phyloP scores from a whole-genome alignment of 495 filamentous ascomycete genomes.

The Corynascus novoguineensis region DNA sequence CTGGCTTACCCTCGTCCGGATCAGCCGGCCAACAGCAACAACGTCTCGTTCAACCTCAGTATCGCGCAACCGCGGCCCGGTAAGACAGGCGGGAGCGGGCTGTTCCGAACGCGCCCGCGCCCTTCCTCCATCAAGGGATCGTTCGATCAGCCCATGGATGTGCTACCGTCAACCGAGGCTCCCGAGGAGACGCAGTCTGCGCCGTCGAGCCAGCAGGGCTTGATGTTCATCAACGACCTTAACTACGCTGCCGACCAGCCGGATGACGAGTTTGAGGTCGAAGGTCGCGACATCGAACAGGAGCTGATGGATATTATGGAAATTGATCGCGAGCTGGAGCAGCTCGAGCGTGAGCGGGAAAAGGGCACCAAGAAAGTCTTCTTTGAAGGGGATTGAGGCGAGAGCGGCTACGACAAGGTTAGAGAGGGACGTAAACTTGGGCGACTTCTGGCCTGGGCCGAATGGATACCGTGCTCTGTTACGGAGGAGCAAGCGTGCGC shows the following conservation, averaged over 20 bases:
- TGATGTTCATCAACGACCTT: slow-evolving; percentile 42
- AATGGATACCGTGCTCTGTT: no score
- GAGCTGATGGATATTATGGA: slow-evolving; percentile 52
- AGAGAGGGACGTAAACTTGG: not conserved
- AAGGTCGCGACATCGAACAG: slow-evolving; percentile 45
- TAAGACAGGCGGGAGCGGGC: slow-evolving; percentile 4
- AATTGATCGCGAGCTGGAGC: slow-evolving; percentile 49
- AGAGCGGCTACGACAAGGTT: not conserved
- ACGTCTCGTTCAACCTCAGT: slow-evolving; percentile 44
- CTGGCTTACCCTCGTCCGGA: slow-evolving; percentile 38
- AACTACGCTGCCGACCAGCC: slow-evolving; percentile 37
- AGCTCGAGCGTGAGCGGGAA: slow-evolving; percentile 40
- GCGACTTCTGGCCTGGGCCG: not conserved
- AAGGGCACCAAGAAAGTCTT: slow-evolving; percentile 45
- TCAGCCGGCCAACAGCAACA: slow-evolving; percentile 35
- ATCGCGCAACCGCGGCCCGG: slow-evolving; percentile 21
- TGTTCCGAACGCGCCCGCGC: slow-evolving; percentile 12
- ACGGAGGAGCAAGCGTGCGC: no score
- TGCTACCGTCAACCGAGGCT: slow-evolving; percentile 22
- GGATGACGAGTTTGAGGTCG: slow-evolving; percentile 41
- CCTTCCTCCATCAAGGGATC: not conserved
- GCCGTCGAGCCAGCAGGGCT: slow-evolving; percentile 24
- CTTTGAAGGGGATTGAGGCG: slow-evolving; percentile 37
- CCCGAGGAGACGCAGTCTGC: slow-evolving; percentile 11
- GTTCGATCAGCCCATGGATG: slow-evolving; percentile 24